phyloP scores from a whole-genome alignment of 371 early-diverging fungal species.

The Mortierella polycephala region DNA sequence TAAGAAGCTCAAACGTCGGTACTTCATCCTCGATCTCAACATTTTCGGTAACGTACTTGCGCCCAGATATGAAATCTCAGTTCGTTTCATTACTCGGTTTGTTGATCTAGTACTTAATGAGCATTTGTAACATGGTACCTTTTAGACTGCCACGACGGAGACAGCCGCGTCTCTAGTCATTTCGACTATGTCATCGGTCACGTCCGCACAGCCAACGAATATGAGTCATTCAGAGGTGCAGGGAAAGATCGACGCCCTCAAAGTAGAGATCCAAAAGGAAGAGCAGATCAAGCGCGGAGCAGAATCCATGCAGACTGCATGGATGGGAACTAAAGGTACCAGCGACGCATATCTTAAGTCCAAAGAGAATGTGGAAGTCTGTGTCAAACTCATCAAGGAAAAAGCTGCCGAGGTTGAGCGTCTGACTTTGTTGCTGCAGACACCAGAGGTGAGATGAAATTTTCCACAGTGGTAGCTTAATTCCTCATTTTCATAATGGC shows the following conservation, averaged over 20 bases:
- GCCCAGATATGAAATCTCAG: no score
- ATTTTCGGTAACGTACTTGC: slow-evolving; percentile 22
- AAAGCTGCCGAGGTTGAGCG: slow-evolving; percentile 38
- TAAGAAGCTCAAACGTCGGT: slow-evolving; percentile 50
- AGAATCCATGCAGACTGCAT: slow-evolving; percentile 49
- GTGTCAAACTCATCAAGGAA: slow-evolving; percentile 48
- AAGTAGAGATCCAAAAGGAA: slow-evolving; percentile 44
- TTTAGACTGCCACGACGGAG: slow-evolving; percentile 40
- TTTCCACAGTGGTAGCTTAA: background rate
- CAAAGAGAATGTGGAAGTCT: slow-evolving; percentile 47
- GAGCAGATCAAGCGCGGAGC: slow-evolving; percentile 55
- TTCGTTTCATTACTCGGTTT: no score
- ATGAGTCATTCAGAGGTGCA: slow-evolving; percentile 25
- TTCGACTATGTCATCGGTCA: slow-evolving; percentile 5
- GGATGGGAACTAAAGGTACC: slow-evolving; percentile 43
- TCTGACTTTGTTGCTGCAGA: slow-evolving; percentile 6
- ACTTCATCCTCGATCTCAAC: slow-evolving; percentile 26
- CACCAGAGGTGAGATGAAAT: slow-evolving; percentile 25
- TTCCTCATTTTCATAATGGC: no score
- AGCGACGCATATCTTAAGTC: slow-evolving; percentile 49
- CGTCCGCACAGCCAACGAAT: background rate
- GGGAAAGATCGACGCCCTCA: slow-evolving; percentile 31
- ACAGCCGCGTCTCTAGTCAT: slow-evolving; percentile 14
- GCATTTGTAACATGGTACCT: background rate
- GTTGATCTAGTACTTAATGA: background rate